phyloP scores from a whole-genome alignment of 331 rosid species.

The Quercus lobata region DNA sequence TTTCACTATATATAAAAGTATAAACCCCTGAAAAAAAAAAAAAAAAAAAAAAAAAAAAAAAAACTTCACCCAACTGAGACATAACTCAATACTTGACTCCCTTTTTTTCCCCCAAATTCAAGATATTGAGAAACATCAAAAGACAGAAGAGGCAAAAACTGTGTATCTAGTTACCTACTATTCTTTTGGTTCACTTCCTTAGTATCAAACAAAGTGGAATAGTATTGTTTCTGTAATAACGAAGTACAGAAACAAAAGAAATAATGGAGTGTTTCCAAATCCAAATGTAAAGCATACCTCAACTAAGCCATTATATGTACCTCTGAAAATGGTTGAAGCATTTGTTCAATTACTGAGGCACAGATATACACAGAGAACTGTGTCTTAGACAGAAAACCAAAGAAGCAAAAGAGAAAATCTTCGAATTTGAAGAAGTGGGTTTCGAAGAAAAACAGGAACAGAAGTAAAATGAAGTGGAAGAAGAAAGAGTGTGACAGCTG shows the following conservation, averaged over 20 bases:
- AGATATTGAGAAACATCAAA: neutral
- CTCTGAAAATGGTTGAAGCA: neutral
- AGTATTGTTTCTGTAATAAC: no score
- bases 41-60: neutral
- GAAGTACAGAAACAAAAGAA: neutral
- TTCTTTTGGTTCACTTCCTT: constrained; percentile 1
- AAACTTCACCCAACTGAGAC: neutral
- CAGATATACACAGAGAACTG: constrained; percentile 2
- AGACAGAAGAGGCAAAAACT: neutral
- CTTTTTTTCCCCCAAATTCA: neutral
- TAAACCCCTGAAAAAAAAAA: neutral
- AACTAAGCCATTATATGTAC: neutral
- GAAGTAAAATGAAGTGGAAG: neutral
- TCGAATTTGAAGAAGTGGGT: no score
- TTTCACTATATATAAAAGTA: neutral
- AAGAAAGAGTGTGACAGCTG: neutral
- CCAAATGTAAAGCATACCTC: neutral
- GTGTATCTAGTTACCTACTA: neutral
- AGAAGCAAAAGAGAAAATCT: neutral
- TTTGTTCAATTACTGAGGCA: neutral
- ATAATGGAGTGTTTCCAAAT: neutral
- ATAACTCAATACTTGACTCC: neutral
- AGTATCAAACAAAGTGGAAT: neutral
- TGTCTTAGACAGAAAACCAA: constrained; percentile 1
- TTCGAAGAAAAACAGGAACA: neutral